Conservation (phyloP, 441 rosid species). For the Macaranga tanarius region DNA sequence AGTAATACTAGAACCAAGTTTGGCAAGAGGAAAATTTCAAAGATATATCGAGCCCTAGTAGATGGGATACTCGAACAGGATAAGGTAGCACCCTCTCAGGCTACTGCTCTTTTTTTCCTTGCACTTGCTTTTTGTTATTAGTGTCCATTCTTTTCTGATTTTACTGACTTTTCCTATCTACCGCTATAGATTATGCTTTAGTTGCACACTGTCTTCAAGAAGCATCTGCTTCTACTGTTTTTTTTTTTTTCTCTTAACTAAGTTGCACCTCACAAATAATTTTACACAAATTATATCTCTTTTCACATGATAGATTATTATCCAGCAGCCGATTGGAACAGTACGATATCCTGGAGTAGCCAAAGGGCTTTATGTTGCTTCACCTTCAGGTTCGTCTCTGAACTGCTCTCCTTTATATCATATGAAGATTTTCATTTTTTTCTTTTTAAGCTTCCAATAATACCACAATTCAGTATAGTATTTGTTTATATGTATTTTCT, state of each 20-base stretch:
- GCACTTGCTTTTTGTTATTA: not conserved
- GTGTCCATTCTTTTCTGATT: not conserved
- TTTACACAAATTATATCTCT: not conserved
- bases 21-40: constrained; percentile 47
- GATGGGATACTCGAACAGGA: constrained; percentile 63
- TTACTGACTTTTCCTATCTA: not conserved
- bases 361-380: constrained; percentile 83
- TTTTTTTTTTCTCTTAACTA: constrained; percentile 1
- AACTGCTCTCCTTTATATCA: constrained; percentile 7
- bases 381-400: constrained; percentile 51
- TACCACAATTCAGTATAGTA: not conserved
- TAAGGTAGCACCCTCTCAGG: constrained; percentile 39
- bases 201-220: constrained; percentile 13
- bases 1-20: constrained; percentile 36
- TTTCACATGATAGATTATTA: constrained; percentile 47
- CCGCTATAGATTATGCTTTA: constrained; percentile 9
- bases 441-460: constrained; percentile 10
- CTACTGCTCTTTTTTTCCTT: not conserved
- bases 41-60: constrained; percentile 79
- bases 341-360: constrained; percentile 79
- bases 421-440: not conserved
- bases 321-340: constrained; percentile 76
- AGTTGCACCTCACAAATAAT: constrained; percentile 8
- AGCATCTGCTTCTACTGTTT: not conserved
- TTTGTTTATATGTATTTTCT: constrained; percentile 12